phyloP scores from a whole-genome alignment of 2,329 filamentous ascomycete species.

The Ophiocordyceps sinensis region DNA sequence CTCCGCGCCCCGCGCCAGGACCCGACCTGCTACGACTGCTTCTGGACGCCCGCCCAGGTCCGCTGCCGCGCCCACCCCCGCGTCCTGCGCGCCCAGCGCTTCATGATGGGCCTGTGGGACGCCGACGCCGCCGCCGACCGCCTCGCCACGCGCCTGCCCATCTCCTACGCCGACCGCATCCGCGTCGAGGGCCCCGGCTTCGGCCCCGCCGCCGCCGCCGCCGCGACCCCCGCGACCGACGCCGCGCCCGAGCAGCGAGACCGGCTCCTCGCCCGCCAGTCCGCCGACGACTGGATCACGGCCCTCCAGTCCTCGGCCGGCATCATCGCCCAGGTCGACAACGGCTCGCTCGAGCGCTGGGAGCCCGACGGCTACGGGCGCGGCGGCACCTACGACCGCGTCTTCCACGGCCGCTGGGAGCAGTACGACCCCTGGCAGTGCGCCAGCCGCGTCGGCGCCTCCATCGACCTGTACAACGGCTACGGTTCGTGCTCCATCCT shows the following conservation, averaged over 20 bases:
- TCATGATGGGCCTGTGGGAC: conserved; percentile 55
- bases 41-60: conserved; percentile 58
- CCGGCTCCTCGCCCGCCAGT: conserved; percentile 9
- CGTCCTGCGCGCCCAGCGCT: conserved; percentile 48
- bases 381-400: conserved; percentile 37
- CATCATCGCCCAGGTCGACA: conserved; percentile 53
- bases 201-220: neutral
- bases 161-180: conserved; percentile 55
- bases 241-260: neutral
- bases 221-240: no score
- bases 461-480: conserved; percentile 42
- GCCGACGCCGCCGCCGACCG: conserved; percentile 32
- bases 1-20: conserved; percentile 23
- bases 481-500: conserved; percentile 43
- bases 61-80: conserved; percentile 52
- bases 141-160: conserved; percentile 45
- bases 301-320: conserved; percentile 29
- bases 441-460: conserved; percentile 35
- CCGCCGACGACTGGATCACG: conserved; percentile 22
- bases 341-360: conserved; percentile 59
- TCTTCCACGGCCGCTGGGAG: conserved; percentile 41
- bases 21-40: conserved; percentile 58
- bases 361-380: conserved; percentile 52
- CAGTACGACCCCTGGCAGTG: conserved; percentile 42
- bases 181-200: conserved; percentile 42